phyloP scores from a whole-genome alignment of 2,329 filamentous ascomycete species.

The Sporothrix pallida region DNA sequence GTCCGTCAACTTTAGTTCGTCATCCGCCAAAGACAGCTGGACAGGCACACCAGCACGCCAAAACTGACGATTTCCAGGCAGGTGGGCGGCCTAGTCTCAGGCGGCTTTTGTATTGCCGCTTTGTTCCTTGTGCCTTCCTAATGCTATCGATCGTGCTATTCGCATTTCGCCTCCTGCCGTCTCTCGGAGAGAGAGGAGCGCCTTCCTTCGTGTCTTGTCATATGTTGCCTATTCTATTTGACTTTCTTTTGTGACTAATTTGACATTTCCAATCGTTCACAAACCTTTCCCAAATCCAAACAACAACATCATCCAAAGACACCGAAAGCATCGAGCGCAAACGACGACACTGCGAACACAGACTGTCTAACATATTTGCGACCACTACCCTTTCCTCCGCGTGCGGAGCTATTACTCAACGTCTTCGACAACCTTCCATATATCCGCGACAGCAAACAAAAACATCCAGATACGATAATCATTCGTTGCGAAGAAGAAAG shows the following conservation, averaged over 20 bases:
- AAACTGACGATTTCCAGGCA: slow-evolving; percentile 27
- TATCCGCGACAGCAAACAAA: neutral
- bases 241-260: slow-evolving; percentile 15
- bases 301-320: neutral
- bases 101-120: slow-evolving; percentile 18
- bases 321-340: neutral
- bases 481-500: neutral
- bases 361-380: neutral
- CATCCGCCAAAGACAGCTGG: neutral
- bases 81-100: slow-evolving; percentile 2
- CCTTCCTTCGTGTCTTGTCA: slow-evolving; percentile 7
- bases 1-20: slow-evolving; percentile 1
- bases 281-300: too few species aligned
- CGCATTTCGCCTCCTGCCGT: slow-evolving; percentile 3
- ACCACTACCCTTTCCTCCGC: slow-evolving; percentile 15
- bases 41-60: neutral
- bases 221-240: neutral
- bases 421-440: neutral
- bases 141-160: slow-evolving; percentile 9
- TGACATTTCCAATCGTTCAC: neutral
- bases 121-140: slow-evolving; percentile 7
- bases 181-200: neutral
- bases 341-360: neutral
- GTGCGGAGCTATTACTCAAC: slow-evolving; percentile 17
- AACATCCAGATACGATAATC: neutral